Evolutionary conservation across 2,329 filamentous ascomycete genomes (phyloP), one percentile per base, ranked within the genome.

Genomic region (Arachnopeziza araneosa): DNA sequence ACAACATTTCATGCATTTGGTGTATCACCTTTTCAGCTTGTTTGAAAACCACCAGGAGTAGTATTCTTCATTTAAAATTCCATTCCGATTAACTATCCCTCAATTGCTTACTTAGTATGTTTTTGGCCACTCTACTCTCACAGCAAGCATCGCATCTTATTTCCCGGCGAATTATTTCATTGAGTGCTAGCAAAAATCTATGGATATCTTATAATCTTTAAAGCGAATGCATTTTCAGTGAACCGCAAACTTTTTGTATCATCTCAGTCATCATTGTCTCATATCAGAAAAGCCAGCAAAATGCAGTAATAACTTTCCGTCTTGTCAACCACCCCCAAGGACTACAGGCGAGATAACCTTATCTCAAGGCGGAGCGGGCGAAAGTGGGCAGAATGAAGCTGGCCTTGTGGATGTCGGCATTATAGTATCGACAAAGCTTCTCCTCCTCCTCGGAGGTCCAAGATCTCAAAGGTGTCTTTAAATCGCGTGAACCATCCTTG

Each of bases 361-460:
- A 86, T 76, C 84, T 74, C 68, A 88, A 78, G 59, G 83, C 84
- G 83, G 93, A 88, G 76, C 91, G 86, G 61, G 93, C 93, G 76
- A 98, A 99, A 74, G 85, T 97, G 64, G 95, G 95, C 74, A 99
- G 83, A 65, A 98, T 78, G 76, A 98, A 99, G 76, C 88, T 87
- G 64, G 95, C 93, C 81, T 92, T 88, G 84, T 99, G 95, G 74
- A 99, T 93, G 74, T 96, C 91, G 74, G 91, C 83, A 81, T 92
- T 98, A 84, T 99, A 99, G 87, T 99, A 99, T 75, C 85, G 85
- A 89, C 91, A 96, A 71, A 93, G 81, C 77, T 91, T 88, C 73
- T 91, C 87, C 84, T 99, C 95, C 79, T 98, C 92, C 78, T 96
- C 93, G 66, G 82, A 75, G 65, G 85, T 82, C 88, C 92, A 96